Conservation (phyloP, 257 asterid species). For the Plantago major region DNA sequence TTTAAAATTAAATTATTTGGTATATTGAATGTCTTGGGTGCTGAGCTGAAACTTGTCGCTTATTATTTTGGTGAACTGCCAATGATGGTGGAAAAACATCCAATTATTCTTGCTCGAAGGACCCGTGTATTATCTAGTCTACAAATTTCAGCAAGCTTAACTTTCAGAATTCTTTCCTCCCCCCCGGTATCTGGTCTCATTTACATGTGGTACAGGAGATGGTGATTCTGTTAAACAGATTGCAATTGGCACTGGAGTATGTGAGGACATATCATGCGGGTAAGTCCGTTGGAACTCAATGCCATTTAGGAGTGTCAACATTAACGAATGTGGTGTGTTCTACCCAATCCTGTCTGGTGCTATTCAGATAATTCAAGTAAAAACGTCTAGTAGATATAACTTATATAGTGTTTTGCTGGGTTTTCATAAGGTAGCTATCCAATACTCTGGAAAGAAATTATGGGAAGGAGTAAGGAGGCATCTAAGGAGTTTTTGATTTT, state of each 20-base stretch:
- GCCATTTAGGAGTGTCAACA: conserved; percentile 2
- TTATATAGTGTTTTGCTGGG: background rate
- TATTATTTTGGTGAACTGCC: too few relatives aligned
- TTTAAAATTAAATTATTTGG: too few relatives aligned
- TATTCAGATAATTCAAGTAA: conserved; percentile 10
- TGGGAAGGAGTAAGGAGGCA: too few relatives aligned
- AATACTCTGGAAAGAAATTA: too few relatives aligned
- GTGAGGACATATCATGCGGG: conserved; percentile 72
- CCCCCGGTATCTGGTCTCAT: background rate
- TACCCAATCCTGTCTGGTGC: too few relatives aligned
- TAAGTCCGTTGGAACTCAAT: conserved; percentile 29
- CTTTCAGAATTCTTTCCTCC: background rate
- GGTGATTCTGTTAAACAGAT: conserved; percentile 46
- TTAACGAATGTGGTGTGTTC: conserved; percentile 3
- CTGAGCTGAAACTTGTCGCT: background rate
- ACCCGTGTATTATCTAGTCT: background rate
- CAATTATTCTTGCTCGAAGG: background rate
- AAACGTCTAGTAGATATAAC: conserved; percentile 5
- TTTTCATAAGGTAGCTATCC: too few relatives aligned
- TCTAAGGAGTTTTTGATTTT: background rate
- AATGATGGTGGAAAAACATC: too few relatives aligned
- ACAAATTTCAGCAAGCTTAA: conserved; percentile 8
- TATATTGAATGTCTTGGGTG: conserved; percentile 14
- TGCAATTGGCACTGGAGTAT: conserved; percentile 80
- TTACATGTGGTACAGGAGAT: conserved; percentile 32